Conservation (phyloP, 1,284 basidiomycete genomes). For the Anthracocystis setariae region DNA sequence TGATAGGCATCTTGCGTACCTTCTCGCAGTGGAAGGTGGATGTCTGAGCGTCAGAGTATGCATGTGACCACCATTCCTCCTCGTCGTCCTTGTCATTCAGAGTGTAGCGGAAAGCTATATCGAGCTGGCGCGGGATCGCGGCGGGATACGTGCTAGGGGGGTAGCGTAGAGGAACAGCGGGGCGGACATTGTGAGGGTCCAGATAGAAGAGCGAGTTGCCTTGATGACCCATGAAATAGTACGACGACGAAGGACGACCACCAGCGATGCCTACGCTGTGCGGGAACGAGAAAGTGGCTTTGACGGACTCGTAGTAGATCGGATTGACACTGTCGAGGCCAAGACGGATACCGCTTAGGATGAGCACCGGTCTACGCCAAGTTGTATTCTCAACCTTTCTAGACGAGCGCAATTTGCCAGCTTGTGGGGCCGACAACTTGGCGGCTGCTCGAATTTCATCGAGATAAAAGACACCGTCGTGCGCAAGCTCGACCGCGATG, state of each 20-base stretch:
- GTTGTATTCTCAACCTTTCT: constrained; percentile 4
- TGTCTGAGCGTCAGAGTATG: constrained; percentile 77
- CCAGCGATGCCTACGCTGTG: constrained; percentile 96
- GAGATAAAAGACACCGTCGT: constrained; percentile 83
- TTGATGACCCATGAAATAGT: constrained; percentile 95
- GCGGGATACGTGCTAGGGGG: constrained; percentile 70
- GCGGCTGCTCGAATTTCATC: constrained; percentile 86
- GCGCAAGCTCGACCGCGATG: constrained; percentile 80
- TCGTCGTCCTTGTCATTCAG: constrained; percentile 27
- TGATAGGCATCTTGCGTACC: constrained; percentile 89
- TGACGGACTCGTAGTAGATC: constrained; percentile 91
- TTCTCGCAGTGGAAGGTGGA: constrained; percentile 93
- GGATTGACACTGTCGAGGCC: constrained; percentile 94
- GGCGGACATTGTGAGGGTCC: constrained; percentile 90
- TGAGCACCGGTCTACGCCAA: constrained; percentile 89
- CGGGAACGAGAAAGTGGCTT: constrained; percentile 88
- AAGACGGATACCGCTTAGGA: constrained; percentile 85
- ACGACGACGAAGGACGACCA: constrained; percentile 91
- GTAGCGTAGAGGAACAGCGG: constrained; percentile 79
- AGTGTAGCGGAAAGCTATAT: constrained; percentile 16
- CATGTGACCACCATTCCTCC: constrained; percentile 73
- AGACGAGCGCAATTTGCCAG: constrained; percentile 15
- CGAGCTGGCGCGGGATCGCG: constrained; percentile 26
- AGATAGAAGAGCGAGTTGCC: constrained; percentile 80
- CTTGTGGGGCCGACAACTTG: constrained; percentile 24